phyloP scores from a whole-genome alignment of 2,329 filamentous ascomycete genomes.

The Aspergillus sp. region DNA sequence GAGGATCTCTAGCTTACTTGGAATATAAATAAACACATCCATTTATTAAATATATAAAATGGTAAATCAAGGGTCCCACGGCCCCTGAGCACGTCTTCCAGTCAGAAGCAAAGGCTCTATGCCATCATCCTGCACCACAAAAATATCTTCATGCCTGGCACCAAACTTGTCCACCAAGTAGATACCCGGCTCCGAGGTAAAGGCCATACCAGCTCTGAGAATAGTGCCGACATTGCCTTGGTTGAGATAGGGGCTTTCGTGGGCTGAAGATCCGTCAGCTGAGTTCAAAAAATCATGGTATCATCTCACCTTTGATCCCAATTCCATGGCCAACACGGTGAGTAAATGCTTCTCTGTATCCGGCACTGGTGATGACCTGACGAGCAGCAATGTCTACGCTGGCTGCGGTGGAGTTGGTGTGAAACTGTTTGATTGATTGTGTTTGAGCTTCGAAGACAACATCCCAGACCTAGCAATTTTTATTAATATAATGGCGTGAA shows the following conservation, averaged over 20 bases:
- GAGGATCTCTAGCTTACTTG: too few relatives aligned
- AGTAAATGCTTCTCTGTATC: slow-evolving; percentile 57
- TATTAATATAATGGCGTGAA: neutral
- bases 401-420: slow-evolving; percentile 51
- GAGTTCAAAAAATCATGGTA: neutral
- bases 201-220: slow-evolving; percentile 56
- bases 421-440: slow-evolving; percentile 49
- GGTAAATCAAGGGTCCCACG: slow-evolving; percentile 46
- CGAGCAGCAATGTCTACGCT: slow-evolving; percentile 59
- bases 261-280: slow-evolving; percentile 27
- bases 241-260: slow-evolving; percentile 61
- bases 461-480: slow-evolving; percentile 45
- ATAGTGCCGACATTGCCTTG: slow-evolving; percentile 51
- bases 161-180: slow-evolving; percentile 59
- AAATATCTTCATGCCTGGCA: slow-evolving; percentile 59
- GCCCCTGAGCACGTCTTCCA: slow-evolving; percentile 46
- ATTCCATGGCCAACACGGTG: slow-evolving; percentile 62
- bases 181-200: slow-evolving; percentile 61
- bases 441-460: slow-evolving; percentile 60
- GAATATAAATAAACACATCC: too few relatives aligned
- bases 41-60: neutral
- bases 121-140: slow-evolving; percentile 51
- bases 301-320: slow-evolving; percentile 52
- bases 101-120: slow-evolving; percentile 51
- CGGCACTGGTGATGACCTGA: slow-evolving; percentile 52